Percentiles rank a stretch among this genome's conserved stretches.
These are phyloP conservation scores for Tubosaeta sp. DNA, from an alignment of 768 basidiomycete species.

Conservation along the genomic window DNA sequence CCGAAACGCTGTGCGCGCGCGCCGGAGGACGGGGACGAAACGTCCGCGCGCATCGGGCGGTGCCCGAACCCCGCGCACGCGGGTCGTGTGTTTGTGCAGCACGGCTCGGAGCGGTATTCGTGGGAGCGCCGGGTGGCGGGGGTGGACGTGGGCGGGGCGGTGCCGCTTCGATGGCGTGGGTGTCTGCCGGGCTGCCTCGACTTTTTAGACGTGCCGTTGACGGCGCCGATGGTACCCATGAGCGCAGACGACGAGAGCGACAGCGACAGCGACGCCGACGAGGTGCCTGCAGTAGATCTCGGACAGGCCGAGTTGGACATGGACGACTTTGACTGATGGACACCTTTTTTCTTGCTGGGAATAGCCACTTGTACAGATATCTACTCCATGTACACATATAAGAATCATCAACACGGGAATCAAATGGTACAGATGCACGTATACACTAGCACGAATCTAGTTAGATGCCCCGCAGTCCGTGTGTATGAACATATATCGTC, in stretches of 20 bases:
- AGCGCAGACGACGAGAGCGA: too few relatives aligned
- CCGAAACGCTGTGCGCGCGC: slow-evolving; percentile 18
- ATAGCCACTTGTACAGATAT: too few relatives aligned
- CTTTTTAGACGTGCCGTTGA: slow-evolving; percentile 40
- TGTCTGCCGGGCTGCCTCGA: slow-evolving; percentile 60
- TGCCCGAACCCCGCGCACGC: slow-evolving; percentile 41
- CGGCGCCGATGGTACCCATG: background rate
- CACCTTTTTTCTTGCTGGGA: background rate
- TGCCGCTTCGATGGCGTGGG: slow-evolving; percentile 66
- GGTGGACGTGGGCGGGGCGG: slow-evolving; percentile 45
- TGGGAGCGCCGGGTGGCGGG: slow-evolving; percentile 60
- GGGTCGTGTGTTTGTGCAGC: slow-evolving; percentile 45
- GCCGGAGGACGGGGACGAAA: too few relatives aligned
- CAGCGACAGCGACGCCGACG: background rate
- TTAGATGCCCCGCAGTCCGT: background rate
- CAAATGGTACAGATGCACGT: background rate
- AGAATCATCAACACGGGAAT: background rate
- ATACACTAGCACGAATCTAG: background rate
- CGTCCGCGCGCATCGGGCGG: background rate
- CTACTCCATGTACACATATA: too few relatives aligned
- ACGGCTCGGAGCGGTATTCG: slow-evolving; percentile 57
- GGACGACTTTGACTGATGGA: slow-evolving; percentile 24
- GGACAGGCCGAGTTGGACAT: slow-evolving; percentile 11
- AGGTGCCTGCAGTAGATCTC: slow-evolving; percentile 22
- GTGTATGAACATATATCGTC: background rate